Conservation (phyloP, 768 basidiomycete genomes). For the Ramaria sp. region DNA sequence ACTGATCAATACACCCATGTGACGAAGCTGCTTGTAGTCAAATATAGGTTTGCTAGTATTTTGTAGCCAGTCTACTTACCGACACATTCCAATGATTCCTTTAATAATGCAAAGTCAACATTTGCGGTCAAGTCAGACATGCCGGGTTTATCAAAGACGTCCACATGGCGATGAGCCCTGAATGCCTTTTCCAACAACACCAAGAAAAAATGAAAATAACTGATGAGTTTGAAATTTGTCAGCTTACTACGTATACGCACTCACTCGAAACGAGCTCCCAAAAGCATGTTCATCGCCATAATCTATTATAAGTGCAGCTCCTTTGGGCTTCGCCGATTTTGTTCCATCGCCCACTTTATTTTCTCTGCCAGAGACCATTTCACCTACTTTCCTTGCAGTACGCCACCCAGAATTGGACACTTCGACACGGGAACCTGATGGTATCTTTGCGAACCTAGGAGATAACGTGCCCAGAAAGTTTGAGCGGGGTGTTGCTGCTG, state of each 20-base stretch:
- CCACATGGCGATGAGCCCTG: slow-evolving; percentile 73
- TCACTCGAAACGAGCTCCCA: slow-evolving; percentile 70
- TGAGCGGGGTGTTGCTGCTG: slow-evolving; percentile 40
- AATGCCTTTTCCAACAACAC: slow-evolving; percentile 57
- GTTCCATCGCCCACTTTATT: slow-evolving; percentile 1
- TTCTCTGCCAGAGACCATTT: slow-evolving; percentile 46
- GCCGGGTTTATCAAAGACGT: slow-evolving; percentile 78
- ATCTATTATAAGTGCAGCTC: slow-evolving; percentile 71
- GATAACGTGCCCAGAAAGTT: slow-evolving; percentile 54
- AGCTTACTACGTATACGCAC: slow-evolving; percentile 18
- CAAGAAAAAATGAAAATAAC: slow-evolving; percentile 1
- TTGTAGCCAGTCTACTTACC: slow-evolving; percentile 35
- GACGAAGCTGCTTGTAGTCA: slow-evolving; percentile 23
- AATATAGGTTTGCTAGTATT: not conserved
- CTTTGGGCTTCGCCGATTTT: slow-evolving; percentile 15
- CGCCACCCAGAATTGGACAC: slow-evolving; percentile 64
- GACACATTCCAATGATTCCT: slow-evolving; percentile 57
- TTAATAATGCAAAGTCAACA: slow-evolving; percentile 86
- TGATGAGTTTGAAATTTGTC: too few species aligned
- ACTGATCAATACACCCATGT: slow-evolving; percentile 69
- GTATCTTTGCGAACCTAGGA: slow-evolving; percentile 55
- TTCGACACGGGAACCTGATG: slow-evolving; percentile 67
- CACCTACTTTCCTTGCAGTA: slow-evolving; percentile 56
- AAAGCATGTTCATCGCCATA: slow-evolving; percentile 71
- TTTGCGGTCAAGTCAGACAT: slow-evolving; percentile 91